Base-by-base conservation (phyloP, 2,329 filamentous ascomycete genomes). In the Rosellinia necatrix region DNA sequence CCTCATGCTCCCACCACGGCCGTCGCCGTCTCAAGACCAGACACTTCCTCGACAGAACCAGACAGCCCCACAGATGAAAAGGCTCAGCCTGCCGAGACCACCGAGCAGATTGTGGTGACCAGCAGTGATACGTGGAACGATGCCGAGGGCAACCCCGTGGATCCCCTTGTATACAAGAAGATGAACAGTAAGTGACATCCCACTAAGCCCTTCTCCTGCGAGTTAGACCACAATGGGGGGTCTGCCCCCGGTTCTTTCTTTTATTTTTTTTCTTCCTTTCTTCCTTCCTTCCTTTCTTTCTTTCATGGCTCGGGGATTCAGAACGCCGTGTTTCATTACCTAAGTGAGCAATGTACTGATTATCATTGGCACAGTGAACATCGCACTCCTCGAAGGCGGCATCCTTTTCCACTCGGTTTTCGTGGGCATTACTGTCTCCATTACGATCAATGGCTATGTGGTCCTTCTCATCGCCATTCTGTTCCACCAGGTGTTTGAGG, bases 331-430 rank as follows among this genome's bases (percentile, higher is more conserved):
- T 22, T 46, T 29, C 12, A 50, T 17, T 4, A 6, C 3, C 22
- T 9, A 49, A 24, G 24, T 8, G 12, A 34, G 7, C 7, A 5
- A n/a, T 42, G 17, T 42, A 19, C 35, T 52, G n/a, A 56, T 17
- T 12, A 37, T 37, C 21, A 6, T 17, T 35, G 21, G 1, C 8
- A 8, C 10, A 56, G 53, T 90, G 64, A 89, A 92, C 72, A 90
- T 90, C 62, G 82, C 89, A 4, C 79, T 92, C 2, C 80, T 92
- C 4, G 89, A 92, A 71, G 86, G 88, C 53, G 89, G 89, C 58
- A 92, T 92, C 61, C 77, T 92, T 9, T 92, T 92, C 70, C 89
- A 92, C 73, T 89, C 85, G 58, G 81, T 92, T 56, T 90, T 90
- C 69, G 87, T 90, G 53, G 87, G 87, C 55, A 88, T 90, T 79